Evolutionary conservation across 176 grass and related monocot species (phyloP).

Genomic region (Dactylis glomerata): DNA sequence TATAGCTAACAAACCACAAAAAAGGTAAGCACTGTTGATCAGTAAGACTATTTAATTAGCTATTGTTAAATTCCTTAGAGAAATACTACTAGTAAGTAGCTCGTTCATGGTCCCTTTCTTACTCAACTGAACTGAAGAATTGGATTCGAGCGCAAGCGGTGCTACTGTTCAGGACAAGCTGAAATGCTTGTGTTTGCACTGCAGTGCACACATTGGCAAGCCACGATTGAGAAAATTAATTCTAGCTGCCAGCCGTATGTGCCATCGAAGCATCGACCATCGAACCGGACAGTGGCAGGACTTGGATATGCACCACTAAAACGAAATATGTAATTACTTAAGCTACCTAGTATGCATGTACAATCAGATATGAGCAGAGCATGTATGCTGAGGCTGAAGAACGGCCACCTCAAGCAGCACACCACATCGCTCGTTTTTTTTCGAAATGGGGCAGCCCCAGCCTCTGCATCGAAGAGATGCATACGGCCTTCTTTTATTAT

Average conservation of each 20-base stretch:
- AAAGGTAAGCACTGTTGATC: background rate
- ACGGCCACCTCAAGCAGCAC: conserved; percentile 81
- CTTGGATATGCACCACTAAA: background rate
- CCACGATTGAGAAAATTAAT: too few species aligned
- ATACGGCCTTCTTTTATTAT: too few species aligned
- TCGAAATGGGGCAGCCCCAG: too few species aligned
- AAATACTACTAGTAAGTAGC: background rate
- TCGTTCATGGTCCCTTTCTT: background rate
- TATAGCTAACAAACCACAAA: background rate
- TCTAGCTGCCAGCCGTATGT: background rate
- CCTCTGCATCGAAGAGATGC: too few species aligned
- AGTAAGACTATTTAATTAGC: background rate
- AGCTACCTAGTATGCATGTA: background rate
- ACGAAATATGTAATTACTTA: background rate
- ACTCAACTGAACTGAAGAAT: background rate
- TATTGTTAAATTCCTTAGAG: background rate
- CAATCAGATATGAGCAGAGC: background rate
- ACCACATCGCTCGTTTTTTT: too few species aligned
- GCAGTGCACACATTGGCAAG: background rate
- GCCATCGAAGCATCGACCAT: background rate
- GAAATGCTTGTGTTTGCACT: background rate
- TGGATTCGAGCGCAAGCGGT: background rate
- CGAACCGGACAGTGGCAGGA: background rate
- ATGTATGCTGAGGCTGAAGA: conserved; percentile 63
- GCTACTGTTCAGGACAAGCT: background rate